phyloP scores from a whole-genome alignment of 2,329 filamentous ascomycete species.

The Didymella glomerata region DNA sequence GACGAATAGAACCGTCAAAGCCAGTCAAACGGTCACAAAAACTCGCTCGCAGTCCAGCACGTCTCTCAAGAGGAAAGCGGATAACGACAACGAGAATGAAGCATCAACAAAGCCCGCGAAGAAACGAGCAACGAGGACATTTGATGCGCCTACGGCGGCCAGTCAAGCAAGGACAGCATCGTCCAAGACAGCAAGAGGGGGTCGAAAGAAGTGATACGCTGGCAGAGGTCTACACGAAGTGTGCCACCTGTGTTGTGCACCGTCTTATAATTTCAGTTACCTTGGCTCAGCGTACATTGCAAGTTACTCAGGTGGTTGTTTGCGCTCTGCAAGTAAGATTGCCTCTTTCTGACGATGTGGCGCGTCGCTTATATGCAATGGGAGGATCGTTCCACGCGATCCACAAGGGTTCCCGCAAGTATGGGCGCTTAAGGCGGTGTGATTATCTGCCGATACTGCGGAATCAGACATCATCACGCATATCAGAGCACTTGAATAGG shows the following conservation, averaged over 20 bases:
- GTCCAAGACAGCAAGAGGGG: conserved; percentile 25
- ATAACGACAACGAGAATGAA: conserved; percentile 26
- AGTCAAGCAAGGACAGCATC: conserved; percentile 42
- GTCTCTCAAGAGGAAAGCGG: conserved; percentile 48
- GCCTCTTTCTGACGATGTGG: conserved; percentile 7
- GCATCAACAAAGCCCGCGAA: conserved; percentile 30
- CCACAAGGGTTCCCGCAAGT: conserved; percentile 2
- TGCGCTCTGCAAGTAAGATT: not conserved
- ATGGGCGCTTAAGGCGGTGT: conserved; percentile 5
- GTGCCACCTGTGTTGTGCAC: not conserved
- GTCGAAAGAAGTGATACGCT: conserved; percentile 4
- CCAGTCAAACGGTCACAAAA: not conserved
- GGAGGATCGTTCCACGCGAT: conserved; percentile 11
- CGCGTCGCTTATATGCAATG: conserved; percentile 11
- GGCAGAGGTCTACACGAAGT: not conserved
- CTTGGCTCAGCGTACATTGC: not conserved
- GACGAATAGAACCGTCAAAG: not conserved
- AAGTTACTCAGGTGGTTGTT: not conserved
- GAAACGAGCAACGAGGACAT: conserved; percentile 44
- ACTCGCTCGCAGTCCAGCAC: conserved; percentile 13
- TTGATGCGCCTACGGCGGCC: conserved; percentile 49
- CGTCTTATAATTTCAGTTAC: not conserved
- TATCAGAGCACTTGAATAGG: not conserved
- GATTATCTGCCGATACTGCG: not conserved
- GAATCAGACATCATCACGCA: conserved; percentile 6